These are phyloP conservation scores for Komagataella phaffii DNA, from an alignment of 805 yeast species.

Conservation along the genomic window DNA sequence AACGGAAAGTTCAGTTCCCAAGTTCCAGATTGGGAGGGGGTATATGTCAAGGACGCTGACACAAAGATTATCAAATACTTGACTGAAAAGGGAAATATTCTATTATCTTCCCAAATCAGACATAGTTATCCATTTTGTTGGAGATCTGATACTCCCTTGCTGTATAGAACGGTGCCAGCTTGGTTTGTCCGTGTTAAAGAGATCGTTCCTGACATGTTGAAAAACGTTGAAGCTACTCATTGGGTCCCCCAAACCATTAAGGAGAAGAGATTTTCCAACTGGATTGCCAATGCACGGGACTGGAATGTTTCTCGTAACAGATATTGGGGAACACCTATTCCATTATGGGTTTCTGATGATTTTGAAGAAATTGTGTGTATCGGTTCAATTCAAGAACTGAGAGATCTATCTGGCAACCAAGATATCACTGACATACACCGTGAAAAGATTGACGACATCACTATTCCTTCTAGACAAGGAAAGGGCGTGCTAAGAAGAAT, in stretches of 20 bases:
- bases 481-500: constrained; percentile 80
- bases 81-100: constrained; percentile 62
- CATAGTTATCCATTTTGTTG: constrained; percentile 99
- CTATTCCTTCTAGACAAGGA: constrained; percentile 86
- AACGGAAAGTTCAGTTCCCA: constrained; percentile 70
- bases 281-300: constrained; percentile 98
- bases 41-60: constrained; percentile 93
- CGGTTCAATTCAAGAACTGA: constrained; percentile 82
- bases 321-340: constrained; percentile 99
- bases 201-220: constrained; percentile 79
- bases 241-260: constrained; percentile 92
- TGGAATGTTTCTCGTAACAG: constrained; percentile 98
- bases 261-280: constrained; percentile 92
- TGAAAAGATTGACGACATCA: constrained; percentile 79
- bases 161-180: constrained; percentile 94
- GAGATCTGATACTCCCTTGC: constrained; percentile 97
- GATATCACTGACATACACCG: constrained; percentile 89
- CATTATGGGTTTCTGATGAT: constrained; percentile 95
- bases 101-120: constrained; percentile 70
- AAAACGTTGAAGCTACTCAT: constrained; percentile 70
- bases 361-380: constrained; percentile 84
- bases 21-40: constrained; percentile 65
- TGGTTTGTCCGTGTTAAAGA: constrained; percentile 93
- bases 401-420: constrained; percentile 66
- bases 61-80: constrained; percentile 75